phyloP scores from a whole-genome alignment of 2,329 filamentous ascomycete genomes.

The Gnomoniopsis smithogilvyi region DNA sequence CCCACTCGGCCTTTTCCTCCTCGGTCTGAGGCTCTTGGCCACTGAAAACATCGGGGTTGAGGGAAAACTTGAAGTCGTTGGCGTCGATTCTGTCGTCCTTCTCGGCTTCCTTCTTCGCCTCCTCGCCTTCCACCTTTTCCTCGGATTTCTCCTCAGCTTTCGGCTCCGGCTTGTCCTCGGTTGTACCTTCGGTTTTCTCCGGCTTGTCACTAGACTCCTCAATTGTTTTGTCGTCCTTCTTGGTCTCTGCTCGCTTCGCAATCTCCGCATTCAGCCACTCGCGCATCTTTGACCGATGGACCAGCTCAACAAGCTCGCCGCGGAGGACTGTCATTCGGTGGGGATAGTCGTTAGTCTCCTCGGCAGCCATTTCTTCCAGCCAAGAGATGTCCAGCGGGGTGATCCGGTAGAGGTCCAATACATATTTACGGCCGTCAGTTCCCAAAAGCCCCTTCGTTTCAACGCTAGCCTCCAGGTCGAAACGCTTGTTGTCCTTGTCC shows the following conservation, averaged over 20 bases:
- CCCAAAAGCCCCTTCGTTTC: slow-evolving; percentile 98
- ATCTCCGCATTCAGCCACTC: slow-evolving; percentile 83
- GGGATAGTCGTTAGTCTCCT: slow-evolving; percentile 64
- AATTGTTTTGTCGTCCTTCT: slow-evolving; percentile 28
- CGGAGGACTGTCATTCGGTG: slow-evolving; percentile 95
- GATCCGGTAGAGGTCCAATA: slow-evolving; percentile 93
- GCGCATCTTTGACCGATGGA: slow-evolving; percentile 80
- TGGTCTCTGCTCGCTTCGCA: slow-evolving; percentile 53
- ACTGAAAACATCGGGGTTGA: slow-evolving; percentile 95
- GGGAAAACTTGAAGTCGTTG: slow-evolving; percentile 78
- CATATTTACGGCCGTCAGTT: slow-evolving; percentile 94
- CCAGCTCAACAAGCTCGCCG: slow-evolving; percentile 83
- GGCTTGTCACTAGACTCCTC: slow-evolving; percentile 27
- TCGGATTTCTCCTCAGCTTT: slow-evolving; percentile 27
- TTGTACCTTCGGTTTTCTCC: slow-evolving; percentile 19
- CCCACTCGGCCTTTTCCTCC: slow-evolving; percentile 81
- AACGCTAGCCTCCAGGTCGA: slow-evolving; percentile 91
- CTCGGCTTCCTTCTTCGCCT: slow-evolving; percentile 35
- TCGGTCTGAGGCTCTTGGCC: slow-evolving; percentile 87
- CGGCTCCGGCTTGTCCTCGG: slow-evolving; percentile 25
- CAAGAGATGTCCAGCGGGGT: slow-evolving; percentile 88
- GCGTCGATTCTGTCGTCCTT: slow-evolving; percentile 74
- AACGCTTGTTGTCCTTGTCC: slow-evolving; percentile 91
- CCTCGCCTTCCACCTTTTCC: slow-evolving; percentile 32
- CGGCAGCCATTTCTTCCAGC: slow-evolving; percentile 70